phyloP scores from a whole-genome alignment of 106 monocot species.

The Dendrobium catenatum region DNA sequence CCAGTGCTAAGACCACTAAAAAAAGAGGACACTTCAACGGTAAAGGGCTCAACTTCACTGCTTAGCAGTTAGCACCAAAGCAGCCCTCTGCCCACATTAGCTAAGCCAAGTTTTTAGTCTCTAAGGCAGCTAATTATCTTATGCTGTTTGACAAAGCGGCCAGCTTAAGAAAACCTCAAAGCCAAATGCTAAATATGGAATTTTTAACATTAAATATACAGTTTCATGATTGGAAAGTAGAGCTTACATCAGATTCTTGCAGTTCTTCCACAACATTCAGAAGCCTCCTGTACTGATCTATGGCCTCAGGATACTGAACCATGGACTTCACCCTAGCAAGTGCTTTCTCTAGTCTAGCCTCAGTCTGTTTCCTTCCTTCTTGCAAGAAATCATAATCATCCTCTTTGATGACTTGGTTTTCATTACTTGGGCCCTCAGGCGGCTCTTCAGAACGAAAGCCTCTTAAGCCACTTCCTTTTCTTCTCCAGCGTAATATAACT shows the following conservation, averaged over 20 bases:
- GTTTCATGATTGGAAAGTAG: neutral
- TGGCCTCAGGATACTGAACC: conserved; percentile 96
- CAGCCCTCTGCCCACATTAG: no score
- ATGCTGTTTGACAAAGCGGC: neutral
- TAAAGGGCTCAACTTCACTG: no score
- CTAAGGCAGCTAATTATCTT: no score
- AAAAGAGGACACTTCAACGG: no score
- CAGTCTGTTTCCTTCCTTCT: conserved; percentile 80
- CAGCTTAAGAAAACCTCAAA: neutral
- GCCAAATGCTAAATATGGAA: neutral
- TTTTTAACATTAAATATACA: neutral
- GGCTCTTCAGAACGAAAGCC: conserved; percentile 51
- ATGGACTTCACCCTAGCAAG: conserved; percentile 96
- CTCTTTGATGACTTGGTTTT: conserved; percentile 30
- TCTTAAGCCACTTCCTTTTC: conserved; percentile 76
- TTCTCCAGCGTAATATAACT: conserved; percentile 78
- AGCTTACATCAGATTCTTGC: conserved; percentile 66
- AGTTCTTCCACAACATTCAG: conserved; percentile 54
- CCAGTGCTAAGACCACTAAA: neutral
- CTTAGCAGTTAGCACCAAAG: no score
- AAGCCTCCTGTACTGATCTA: conserved; percentile 83
- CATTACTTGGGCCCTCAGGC: conserved; percentile 24
- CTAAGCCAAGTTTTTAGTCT: no score
- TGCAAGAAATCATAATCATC: conserved; percentile 83
- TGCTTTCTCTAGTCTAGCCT: conserved; percentile 74